These are phyloP conservation scores for Coemansia sp. DNA, from an alignment of 371 early-diverging fungal species.

Conservation along the genomic window DNA sequence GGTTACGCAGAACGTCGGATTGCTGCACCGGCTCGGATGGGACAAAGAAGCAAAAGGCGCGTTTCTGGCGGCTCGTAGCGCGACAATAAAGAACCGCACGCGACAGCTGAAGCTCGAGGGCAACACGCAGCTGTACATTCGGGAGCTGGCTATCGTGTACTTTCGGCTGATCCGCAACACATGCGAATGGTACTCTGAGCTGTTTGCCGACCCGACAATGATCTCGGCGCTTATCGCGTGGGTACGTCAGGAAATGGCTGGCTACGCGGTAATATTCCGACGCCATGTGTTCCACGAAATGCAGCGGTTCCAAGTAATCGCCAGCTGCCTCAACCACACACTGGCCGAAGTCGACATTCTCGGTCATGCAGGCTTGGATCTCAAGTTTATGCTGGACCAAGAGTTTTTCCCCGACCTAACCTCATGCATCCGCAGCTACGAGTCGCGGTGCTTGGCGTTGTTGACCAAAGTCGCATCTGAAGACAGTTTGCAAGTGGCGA, in stretches of 20 bases:
- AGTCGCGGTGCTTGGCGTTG: constrained; percentile 55
- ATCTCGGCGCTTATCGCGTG: constrained; percentile 90
- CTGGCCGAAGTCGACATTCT: constrained; percentile 60
- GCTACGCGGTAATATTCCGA: constrained; percentile 82
- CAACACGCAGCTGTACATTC: constrained; percentile 78
- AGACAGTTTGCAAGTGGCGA: constrained; percentile 60
- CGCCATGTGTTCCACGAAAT: constrained; percentile 81
- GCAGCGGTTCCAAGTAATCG: constrained; percentile 78
- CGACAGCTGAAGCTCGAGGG: constrained; percentile 82
- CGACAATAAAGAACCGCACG: constrained; percentile 77
- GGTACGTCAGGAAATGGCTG: constrained; percentile 82
- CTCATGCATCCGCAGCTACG: constrained; percentile 65
- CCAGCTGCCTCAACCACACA: constrained; percentile 79
- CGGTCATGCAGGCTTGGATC: constrained; percentile 74
- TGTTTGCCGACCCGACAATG: constrained; percentile 85
- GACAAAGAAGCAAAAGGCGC: constrained; percentile 70
- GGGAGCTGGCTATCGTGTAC: constrained; percentile 81
- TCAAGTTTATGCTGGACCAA: constrained; percentile 81
- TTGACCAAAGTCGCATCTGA: constrained; percentile 61
- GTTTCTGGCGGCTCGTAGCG: constrained; percentile 71
- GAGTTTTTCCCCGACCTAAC: constrained; percentile 73
- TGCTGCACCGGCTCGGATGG: constrained; percentile 74
- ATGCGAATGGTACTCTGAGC: constrained; percentile 89
- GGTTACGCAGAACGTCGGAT: constrained; percentile 75
- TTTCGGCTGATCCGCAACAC: constrained; percentile 89